Percentiles rank a stretch among this genome's conserved stretches.
phyloP scores from a whole-genome alignment of 805 yeast species.

The Candida parachauliodes region DNA sequence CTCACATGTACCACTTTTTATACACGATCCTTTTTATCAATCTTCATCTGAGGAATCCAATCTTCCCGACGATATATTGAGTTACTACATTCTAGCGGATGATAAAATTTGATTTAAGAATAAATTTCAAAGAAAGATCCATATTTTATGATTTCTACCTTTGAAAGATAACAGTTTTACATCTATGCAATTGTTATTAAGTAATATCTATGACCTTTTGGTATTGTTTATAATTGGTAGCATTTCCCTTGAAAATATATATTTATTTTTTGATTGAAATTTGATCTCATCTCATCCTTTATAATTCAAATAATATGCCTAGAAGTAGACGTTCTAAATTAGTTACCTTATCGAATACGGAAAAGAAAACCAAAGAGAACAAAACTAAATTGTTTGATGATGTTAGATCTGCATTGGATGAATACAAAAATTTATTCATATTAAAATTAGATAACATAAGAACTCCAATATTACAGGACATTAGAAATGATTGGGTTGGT shows the following conservation, averaged over 20 bases:
- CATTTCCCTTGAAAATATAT: no score
- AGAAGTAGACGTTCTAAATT: constrained; percentile 96
- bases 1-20: background rate
- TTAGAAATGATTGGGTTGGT: constrained; percentile 90
- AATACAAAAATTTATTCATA: constrained; percentile 77
- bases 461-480: constrained; percentile 91
- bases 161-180: no score
- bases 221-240: no score
- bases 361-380: constrained; percentile 90
- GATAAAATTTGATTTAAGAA: no score
- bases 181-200: no score
- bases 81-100: background rate
- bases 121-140: no score
- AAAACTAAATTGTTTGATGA: constrained; percentile 90
- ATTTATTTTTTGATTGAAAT: background rate
- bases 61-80: background rate
- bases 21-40: background rate
- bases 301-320: constrained; percentile 58
- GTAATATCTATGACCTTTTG: no score
- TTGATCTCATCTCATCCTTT: constrained; percentile 2
- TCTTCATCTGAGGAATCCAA: background rate
- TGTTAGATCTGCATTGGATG: constrained; percentile 76
- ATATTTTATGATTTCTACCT: no score
- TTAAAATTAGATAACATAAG: constrained; percentile 87
- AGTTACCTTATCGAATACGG: constrained; percentile 93